Conservation (phyloP, 148 eudicot genomes). For the Camellia lanceoleosa region DNA sequence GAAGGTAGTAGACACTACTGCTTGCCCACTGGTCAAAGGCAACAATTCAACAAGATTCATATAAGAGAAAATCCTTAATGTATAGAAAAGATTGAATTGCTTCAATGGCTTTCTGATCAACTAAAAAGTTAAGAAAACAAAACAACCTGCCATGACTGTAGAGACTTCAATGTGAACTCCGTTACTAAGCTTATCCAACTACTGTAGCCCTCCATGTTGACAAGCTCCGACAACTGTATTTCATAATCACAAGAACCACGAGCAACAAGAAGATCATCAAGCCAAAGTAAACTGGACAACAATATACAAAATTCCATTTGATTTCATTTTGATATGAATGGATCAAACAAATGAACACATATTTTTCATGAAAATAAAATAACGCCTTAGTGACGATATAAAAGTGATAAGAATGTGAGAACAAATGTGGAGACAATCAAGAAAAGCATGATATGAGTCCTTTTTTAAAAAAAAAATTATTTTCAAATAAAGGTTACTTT, state of each 20-base stretch:
- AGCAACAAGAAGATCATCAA: not conserved
- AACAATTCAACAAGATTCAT: constrained; percentile 12
- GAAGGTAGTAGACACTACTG: constrained; percentile 87
- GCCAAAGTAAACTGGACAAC: not conserved
- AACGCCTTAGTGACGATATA: not conserved
- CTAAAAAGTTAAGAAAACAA: constrained; percentile 6
- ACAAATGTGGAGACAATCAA: too few species aligned
- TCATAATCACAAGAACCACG: not conserved
- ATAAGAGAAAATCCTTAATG: not conserved
- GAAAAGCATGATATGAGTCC: not conserved
- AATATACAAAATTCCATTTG: not conserved
- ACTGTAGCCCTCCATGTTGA: constrained; percentile 50
- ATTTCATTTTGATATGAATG: not conserved
- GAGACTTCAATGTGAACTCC: constrained; percentile 61
- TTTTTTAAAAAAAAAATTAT: not conserved
- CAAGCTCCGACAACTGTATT: constrained; percentile 54
- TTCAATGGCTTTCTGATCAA: not conserved
- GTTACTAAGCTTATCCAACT: constrained; percentile 61
- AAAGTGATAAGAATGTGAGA: not conserved
- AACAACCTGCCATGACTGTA: constrained; percentile 69
- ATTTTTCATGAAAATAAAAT: not conserved
- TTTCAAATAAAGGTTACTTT: not conserved
- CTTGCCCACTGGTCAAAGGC: constrained; percentile 70
- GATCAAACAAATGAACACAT: not conserved
- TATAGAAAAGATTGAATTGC: not conserved